These are phyloP conservation scores for Whalleya microplaca DNA, from an alignment of 2,329 filamentous ascomycete genomes.

Conservation along the genomic window DNA sequence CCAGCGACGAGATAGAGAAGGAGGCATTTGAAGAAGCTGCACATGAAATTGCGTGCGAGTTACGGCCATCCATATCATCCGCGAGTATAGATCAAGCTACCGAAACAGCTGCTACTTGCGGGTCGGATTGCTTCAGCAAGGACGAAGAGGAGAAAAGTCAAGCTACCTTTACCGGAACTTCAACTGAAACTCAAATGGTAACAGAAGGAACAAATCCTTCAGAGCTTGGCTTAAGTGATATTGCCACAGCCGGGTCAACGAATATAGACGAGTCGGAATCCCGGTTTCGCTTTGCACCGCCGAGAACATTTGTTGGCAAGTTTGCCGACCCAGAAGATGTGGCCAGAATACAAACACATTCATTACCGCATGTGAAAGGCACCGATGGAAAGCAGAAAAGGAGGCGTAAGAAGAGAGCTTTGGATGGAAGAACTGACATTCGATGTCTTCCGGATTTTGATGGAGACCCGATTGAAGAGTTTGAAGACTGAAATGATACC, in stretches of 20 bases:
- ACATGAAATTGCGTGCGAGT: constrained; percentile 30
- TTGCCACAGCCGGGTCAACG: constrained; percentile 25
- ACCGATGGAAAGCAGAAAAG: constrained; percentile 16
- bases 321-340: constrained; percentile 7
- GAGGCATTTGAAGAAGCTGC: constrained; percentile 32
- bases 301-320: constrained; percentile 35
- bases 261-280: constrained; percentile 2
- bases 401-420: constrained; percentile 18
- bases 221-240: constrained; percentile 19
- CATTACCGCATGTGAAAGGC: not conserved
- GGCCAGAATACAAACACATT: not conserved
- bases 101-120: constrained; percentile 17
- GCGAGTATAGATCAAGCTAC: constrained; percentile 2
- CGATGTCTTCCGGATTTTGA: constrained; percentile 34
- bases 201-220: constrained; percentile 24
- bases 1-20: constrained; percentile 27
- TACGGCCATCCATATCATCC: constrained; percentile 28
- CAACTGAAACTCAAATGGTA: constrained; percentile 23
- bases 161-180: not conserved
- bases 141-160: not conserved
- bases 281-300: constrained; percentile 26
- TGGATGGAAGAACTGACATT: constrained; percentile 35
- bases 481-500: constrained; percentile 11
- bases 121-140: constrained; percentile 2
- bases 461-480: constrained; percentile 37